Percentiles rank a stretch among this genome's conserved stretches.
Evolutionary conservation across 1,284 basidiomycete species (phyloP).

Genomic region (Trichosporon inkin): DNA sequence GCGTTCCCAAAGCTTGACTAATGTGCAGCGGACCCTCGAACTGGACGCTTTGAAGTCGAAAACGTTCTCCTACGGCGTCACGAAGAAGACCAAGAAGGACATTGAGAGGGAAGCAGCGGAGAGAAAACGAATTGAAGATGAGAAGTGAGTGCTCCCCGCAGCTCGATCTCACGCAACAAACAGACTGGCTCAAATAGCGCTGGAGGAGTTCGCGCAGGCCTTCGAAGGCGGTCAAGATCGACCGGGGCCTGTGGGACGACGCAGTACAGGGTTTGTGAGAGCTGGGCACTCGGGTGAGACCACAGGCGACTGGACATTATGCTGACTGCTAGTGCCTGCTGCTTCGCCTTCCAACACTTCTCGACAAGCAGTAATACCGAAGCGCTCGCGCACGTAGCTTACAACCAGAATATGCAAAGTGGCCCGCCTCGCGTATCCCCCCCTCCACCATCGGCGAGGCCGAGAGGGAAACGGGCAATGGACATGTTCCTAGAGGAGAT

Average conservation of each 20-base stretch:
- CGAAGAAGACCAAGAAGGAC: slow-evolving; percentile 65
- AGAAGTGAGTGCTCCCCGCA: slow-evolving; percentile 42
- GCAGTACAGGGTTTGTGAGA: background rate
- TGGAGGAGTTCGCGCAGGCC: slow-evolving; percentile 15
- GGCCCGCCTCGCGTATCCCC: slow-evolving; percentile 1
- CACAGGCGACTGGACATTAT: background rate
- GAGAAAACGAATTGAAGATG: slow-evolving; percentile 73
- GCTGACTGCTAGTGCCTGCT: background rate
- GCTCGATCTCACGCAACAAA: background rate
- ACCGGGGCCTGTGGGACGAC: slow-evolving; percentile 19
- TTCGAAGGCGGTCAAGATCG: slow-evolving; percentile 15
- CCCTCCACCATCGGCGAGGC: slow-evolving; percentile 61
- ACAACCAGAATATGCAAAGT: background rate
- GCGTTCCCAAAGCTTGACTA: background rate
- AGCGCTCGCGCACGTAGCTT: background rate
- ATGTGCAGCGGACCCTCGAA: slow-evolving; percentile 23
- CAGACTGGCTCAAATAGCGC: slow-evolving; percentile 6
- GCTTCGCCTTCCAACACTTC: background rate
- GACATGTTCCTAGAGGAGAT: slow-evolving; percentile 89
- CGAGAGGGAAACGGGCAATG: slow-evolving; percentile 88
- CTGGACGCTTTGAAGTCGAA: slow-evolving; percentile 47
- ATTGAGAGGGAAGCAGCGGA: slow-evolving; percentile 83
- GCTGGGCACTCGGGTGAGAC: background rate
- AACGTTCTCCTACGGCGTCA: slow-evolving; percentile 49
- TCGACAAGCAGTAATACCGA: background rate